Evolutionary conservation across 73 alveolate species (phyloP), one percentile per base, ranked within the genome.

Genomic region (Stentor coeruleus): DNA sequence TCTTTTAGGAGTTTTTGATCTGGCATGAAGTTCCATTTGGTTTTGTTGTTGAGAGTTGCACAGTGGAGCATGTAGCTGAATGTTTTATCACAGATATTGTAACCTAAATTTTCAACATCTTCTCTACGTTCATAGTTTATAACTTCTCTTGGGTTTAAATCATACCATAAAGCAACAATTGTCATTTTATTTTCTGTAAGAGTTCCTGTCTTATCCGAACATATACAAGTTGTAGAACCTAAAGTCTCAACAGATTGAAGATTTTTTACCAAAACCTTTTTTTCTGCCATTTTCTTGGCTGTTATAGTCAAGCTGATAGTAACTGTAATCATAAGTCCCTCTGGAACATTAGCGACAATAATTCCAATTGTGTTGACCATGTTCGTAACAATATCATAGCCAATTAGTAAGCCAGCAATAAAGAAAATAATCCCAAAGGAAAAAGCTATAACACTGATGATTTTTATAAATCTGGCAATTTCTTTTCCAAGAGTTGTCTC

Each of bases 171-270:
- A 77, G 93, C 94, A 4, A 93, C 98, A 11, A 93, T 98, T 6
- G 98, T 95, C 99, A 96, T 96, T 60, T 89, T 93, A 83, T 96
- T 96, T 87, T 96, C 92, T 37, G 99, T 96, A 31, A 96, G 91
- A 31, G 99, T 96, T 60, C 99, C 99, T 59, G 99, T 96, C 74
- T 96, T 96, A 87, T 96, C 99, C 3, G 98, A 94, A 90, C 99
- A 96, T 41, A 96, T 95, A 74, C 99, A 96, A 14, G 99, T 90
- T 3, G 98, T 95, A n/a, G 99, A 93, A 42, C 99, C 98, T 41
- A 96, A 90, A 3, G 99, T 96, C 82, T 96, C 99, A 39, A 96
- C 98, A 58, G 98, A 85, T 84, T 96, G 97, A 58, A 96, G 89
- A 87, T 96, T 96, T 90, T 96, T 96, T 28, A 94, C 99, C 87